These are phyloP conservation scores for Aspergillus pseudoviridinutans DNA, from an alignment of 2,329 filamentous ascomycete genomes.

Conservation along the genomic window DNA sequence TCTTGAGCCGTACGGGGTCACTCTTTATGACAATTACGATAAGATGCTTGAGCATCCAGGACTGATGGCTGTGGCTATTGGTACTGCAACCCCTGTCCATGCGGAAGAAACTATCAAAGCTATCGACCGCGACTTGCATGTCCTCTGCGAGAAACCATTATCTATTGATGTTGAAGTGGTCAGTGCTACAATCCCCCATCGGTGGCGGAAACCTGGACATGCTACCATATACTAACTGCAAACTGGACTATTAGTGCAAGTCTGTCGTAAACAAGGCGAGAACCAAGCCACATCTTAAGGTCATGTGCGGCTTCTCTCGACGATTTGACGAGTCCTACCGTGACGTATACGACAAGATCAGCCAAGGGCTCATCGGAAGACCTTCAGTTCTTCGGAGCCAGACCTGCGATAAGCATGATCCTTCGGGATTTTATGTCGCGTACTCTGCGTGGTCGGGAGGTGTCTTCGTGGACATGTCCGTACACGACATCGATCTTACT, in stretches of 20 bases:
- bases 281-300: conserved; percentile 51
- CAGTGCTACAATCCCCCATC: conserved; percentile 17
- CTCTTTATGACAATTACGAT: conserved; percentile 52
- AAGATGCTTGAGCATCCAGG: conserved; percentile 55
- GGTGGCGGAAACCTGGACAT: background rate
- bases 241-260: conserved; percentile 46
- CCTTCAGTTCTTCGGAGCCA: conserved; percentile 61
- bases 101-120: conserved; percentile 57
- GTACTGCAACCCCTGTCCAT: conserved; percentile 53
- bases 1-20: conserved; percentile 51
- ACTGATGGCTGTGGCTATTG: conserved; percentile 53
- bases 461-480: conserved; percentile 67
- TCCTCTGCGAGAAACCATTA: conserved; percentile 53
- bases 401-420: conserved; percentile 64
- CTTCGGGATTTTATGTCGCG: conserved; percentile 63
- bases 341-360: conserved; percentile 53
- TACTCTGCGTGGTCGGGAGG: conserved; percentile 64
- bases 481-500: conserved; percentile 66
- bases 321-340: conserved; percentile 60
- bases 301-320: conserved; percentile 58
- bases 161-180: conserved; percentile 59
- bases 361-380: conserved; percentile 54
- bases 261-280: conserved; percentile 55
- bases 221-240: background rate
- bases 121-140: conserved; percentile 52